Evolutionary conservation across 2,329 filamentous ascomycete species (phyloP).

Genomic region (Rosellinia necatrix): DNA sequence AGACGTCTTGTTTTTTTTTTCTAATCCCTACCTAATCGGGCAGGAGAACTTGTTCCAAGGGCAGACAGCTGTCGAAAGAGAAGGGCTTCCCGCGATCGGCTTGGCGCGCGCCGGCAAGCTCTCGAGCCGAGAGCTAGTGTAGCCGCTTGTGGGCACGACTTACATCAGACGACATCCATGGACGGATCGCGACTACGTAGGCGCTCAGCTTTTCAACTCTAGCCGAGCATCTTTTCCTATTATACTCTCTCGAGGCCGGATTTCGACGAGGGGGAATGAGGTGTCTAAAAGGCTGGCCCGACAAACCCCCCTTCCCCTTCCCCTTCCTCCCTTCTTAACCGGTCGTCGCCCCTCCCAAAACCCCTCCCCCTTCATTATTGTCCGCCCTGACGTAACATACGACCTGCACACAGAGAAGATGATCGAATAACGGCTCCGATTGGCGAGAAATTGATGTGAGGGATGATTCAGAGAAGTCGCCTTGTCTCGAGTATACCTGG

Average conservation of each 20-base stretch:
- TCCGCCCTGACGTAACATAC: background rate
- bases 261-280: too few species aligned
- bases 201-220: background rate
- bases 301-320: too few species aligned
- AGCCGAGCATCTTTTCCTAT: background rate
- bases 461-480: too few species aligned
- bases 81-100: background rate
- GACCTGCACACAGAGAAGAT: too few species aligned
- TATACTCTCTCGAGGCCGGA: too few species aligned
- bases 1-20: slow-evolving; percentile 1
- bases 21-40: background rate
- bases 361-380: background rate
- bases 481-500: too few species aligned
- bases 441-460: too few species aligned
- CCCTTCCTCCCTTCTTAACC: too few species aligned
- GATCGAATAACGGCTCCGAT: too few species aligned
- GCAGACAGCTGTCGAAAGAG: background rate
- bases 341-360: too few species aligned
- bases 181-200: background rate
- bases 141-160: slow-evolving; percentile 17
- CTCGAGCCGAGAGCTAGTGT: slow-evolving; percentile 27
- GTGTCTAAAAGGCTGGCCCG: too few species aligned
- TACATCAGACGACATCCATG: slow-evolving; percentile 10
- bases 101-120: slow-evolving; percentile 29
- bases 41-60: slow-evolving; percentile 11